Conservation (phyloP, 2,329 filamentous ascomycete species). For the Aureobasidium sp. region DNA sequence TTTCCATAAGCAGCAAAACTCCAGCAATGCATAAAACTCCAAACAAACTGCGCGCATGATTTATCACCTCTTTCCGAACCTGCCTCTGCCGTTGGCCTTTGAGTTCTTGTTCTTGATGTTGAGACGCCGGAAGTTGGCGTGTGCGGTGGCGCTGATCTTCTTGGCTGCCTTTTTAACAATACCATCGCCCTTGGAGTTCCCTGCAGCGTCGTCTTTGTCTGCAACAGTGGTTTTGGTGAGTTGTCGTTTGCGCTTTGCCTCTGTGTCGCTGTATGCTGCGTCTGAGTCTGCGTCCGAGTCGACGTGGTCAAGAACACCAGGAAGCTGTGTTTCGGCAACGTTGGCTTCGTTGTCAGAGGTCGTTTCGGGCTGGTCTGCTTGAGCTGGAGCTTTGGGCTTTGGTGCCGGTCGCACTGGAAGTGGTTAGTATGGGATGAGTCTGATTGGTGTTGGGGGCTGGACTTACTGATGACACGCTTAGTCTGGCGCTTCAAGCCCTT, state of each 20-base stretch:
- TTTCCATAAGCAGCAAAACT: neutral
- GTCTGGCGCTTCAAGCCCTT: conserved; percentile 78
- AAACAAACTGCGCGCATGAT: neutral
- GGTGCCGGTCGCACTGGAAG: conserved; percentile 24
- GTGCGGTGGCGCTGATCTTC: conserved; percentile 41
- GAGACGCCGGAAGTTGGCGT: conserved; percentile 42
- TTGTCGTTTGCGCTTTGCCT: conserved; percentile 5
- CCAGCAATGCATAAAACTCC: conserved; percentile 5
- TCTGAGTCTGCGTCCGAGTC: conserved; percentile 8
- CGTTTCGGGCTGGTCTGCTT: neutral
- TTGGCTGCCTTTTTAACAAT: conserved; percentile 32
- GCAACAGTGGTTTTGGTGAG: conserved; percentile 3
- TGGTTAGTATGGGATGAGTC: neutral
- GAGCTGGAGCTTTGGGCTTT: conserved; percentile 23
- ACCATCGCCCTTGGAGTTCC: conserved; percentile 16
- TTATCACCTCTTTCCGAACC: conserved; percentile 28
- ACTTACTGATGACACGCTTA: conserved; percentile 51
- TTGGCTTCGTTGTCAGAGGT: conserved; percentile 6
- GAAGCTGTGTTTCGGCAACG: conserved; percentile 14
- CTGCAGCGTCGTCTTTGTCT: conserved; percentile 21
- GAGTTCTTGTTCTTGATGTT: conserved; percentile 46
- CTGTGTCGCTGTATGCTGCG: conserved; percentile 13
- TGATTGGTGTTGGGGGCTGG: neutral
- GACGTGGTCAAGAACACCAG: neutral
- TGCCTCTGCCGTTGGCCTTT: conserved; percentile 36